Evolutionary conservation across 179 eudicot genomes (phyloP).

Genomic region (Beta macrorhiza): DNA sequence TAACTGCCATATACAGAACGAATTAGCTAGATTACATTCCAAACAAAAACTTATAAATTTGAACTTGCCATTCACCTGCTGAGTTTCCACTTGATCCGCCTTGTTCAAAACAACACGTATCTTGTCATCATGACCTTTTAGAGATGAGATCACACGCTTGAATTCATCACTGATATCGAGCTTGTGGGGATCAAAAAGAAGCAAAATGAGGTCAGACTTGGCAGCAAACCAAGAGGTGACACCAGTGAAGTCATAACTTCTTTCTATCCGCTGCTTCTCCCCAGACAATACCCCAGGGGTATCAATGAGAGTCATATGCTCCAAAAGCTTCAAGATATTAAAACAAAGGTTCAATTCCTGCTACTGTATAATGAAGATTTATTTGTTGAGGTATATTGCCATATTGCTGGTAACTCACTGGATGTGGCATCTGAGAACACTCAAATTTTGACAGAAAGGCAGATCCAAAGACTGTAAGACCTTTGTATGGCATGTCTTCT

Average conservation of each 20-base stretch:
- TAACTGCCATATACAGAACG: conserved; percentile 42
- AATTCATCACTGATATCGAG: conserved; percentile 97
- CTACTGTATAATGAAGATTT: background rate
- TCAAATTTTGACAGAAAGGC: conserved; percentile 89
- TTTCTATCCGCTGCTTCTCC: conserved; percentile 86
- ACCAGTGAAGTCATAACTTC: conserved; percentile 95
- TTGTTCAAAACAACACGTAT: conserved; percentile 91
- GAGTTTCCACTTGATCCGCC: conserved; percentile 95
- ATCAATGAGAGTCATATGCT: conserved; percentile 86
- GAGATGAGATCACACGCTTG: conserved; percentile 88
- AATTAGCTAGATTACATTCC: background rate
- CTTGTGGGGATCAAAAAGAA: conserved; percentile 92
- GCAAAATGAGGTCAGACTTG: conserved; percentile 87
- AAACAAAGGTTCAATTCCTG: conserved; percentile 11
- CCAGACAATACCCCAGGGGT: conserved; percentile 98
- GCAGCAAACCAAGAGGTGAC: conserved; percentile 98
- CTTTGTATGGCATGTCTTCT: conserved; percentile 85
- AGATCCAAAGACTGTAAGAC: conserved; percentile 79
- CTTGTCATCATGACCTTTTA: conserved; percentile 90
- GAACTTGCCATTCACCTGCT: conserved; percentile 53
- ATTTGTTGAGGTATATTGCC: too few species aligned
- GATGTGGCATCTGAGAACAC: conserved; percentile 97
- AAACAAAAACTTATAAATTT: background rate
- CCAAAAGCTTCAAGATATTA: conserved; percentile 59
- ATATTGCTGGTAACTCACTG: conserved; percentile 44